These are phyloP conservation scores for Geotrichum fermentans DNA, from an alignment of 1,139 yeast genomes.

Conservation along the genomic window DNA sequence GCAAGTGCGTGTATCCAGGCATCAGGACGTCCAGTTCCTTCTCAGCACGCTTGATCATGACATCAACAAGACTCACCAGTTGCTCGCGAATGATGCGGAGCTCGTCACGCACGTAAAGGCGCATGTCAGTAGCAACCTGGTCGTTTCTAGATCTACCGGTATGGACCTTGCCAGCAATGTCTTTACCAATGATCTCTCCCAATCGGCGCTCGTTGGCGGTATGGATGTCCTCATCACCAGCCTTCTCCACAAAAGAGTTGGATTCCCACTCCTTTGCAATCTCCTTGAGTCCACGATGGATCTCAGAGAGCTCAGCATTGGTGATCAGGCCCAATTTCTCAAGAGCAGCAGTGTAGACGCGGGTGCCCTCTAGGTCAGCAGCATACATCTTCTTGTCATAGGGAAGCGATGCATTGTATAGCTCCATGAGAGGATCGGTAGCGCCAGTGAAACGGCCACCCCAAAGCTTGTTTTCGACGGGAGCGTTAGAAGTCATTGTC, in stretches of 20 bases:
- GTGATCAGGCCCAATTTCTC: slow-evolving; percentile 71
- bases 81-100: slow-evolving; percentile 55
- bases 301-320: slow-evolving; percentile 63
- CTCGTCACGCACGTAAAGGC: slow-evolving; percentile 83
- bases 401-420: slow-evolving; percentile 93
- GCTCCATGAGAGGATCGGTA: slow-evolving; percentile 94
- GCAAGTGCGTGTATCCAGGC: slow-evolving; percentile 99
- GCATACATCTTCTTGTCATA: slow-evolving; percentile 92
- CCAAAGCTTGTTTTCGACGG: slow-evolving; percentile 65
- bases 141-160: slow-evolving; percentile 98
- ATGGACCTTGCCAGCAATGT: slow-evolving; percentile 94
- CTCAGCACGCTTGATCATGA: slow-evolving; percentile 70
- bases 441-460: slow-evolving; percentile 98
- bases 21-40: slow-evolving; percentile 82
- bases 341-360: slow-evolving; percentile 85
- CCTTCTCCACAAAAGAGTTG: slow-evolving; percentile 71
- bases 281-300: slow-evolving; percentile 71
- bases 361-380: slow-evolving; percentile 91
- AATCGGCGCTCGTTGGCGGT: slow-evolving; percentile 97
- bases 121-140: slow-evolving; percentile 97
- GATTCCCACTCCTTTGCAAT: slow-evolving; percentile 77
- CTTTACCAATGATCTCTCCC: slow-evolving; percentile 91
- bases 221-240: slow-evolving; percentile 96
- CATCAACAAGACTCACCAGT: slow-evolving; percentile 58
- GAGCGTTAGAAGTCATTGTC: slow-evolving; percentile 21